phyloP scores from a whole-genome alignment of 106 monocot genomes.

The Platanthera zijinensis region DNA sequence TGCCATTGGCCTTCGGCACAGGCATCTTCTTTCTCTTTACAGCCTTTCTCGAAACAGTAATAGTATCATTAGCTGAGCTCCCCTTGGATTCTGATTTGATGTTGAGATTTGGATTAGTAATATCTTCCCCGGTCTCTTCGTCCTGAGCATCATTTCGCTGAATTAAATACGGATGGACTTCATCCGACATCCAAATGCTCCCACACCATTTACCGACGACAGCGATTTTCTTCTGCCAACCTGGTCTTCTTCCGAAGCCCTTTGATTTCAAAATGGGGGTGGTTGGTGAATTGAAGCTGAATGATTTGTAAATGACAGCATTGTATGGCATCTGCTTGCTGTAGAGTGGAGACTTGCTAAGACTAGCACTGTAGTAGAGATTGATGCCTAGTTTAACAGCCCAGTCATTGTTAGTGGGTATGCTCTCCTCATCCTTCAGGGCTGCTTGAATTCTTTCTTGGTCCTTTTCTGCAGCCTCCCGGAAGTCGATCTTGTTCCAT shows the following conservation, averaged over 20 bases:
- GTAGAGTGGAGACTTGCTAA: slow-evolving; percentile 80
- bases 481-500: slow-evolving; percentile 60
- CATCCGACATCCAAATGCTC: slow-evolving; percentile 77
- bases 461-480: slow-evolving; percentile 38
- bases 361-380: slow-evolving; percentile 69
- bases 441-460: slow-evolving; percentile 40
- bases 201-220: slow-evolving; percentile 84
- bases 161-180: slow-evolving; percentile 69
- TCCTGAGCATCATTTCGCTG: slow-evolving; percentile 15
- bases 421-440: slow-evolving; percentile 60
- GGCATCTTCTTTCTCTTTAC: slow-evolving; percentile 31
- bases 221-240: slow-evolving; percentile 54
- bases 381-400: slow-evolving; percentile 79
- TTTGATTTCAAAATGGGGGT: slow-evolving; percentile 22
- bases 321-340: slow-evolving; percentile 87
- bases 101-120: background rate
- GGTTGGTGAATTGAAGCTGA: slow-evolving; percentile 29
- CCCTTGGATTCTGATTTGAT: background rate
- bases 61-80: slow-evolving; percentile 7
- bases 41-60: slow-evolving; percentile 8
- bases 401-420: slow-evolving; percentile 72
- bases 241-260: slow-evolving; percentile 20
- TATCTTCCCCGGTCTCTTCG: slow-evolving; percentile 13
- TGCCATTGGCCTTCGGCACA: slow-evolving; percentile 18
- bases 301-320: slow-evolving; percentile 60